Evolutionary conservation across 1,139 yeast genomes (phyloP), one percentile per base, ranked within the genome.

Genomic region (Candida sojae): DNA sequence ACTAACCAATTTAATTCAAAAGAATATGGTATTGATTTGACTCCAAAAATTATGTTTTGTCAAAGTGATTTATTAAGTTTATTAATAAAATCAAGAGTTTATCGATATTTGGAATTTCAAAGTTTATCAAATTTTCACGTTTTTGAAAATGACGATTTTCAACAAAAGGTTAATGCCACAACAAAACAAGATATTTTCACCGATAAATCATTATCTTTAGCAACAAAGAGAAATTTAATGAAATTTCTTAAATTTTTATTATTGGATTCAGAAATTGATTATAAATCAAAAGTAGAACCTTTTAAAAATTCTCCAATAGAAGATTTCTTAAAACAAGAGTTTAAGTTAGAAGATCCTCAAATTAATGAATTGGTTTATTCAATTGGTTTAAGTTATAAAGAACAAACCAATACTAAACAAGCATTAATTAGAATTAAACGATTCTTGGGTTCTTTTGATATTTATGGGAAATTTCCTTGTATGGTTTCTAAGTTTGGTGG

Each of bases 401-500:
- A 81, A 29, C 69, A 79, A 25, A 82, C 88, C 3, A 73, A 77
- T 33, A 85, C 96, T 1, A 82, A 86, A 1, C 84, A 80, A 52
- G 97, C 96, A 0, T 68, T 93, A 44, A 79, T 86, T 13, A 80
- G 95, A 57, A 90, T 93, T 52, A 86, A 87, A 64, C 79, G 97
- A 50, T 93, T 90, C 62, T 71, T 93, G 54, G 73, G 83, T 12
- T 88, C 97, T n/a, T 84, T 90, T 61, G 96, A 92, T 57, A 89
- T 92, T 9, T 93, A 91, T 66, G 99, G 99, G 9, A 86, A 84
- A 56, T 95, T 93, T 77, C 97, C 99, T 1, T 95, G 89, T 23
- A 77, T 93, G 72, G 86, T 86, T 58, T 88, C 96, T 51, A 92
- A 90, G 73, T 93, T 86, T 67, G 99, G 99, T 49, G 96, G 97